phyloP scores from a whole-genome alignment of 176 grass and related monocot species.

The Aegilops umbellulata region DNA sequence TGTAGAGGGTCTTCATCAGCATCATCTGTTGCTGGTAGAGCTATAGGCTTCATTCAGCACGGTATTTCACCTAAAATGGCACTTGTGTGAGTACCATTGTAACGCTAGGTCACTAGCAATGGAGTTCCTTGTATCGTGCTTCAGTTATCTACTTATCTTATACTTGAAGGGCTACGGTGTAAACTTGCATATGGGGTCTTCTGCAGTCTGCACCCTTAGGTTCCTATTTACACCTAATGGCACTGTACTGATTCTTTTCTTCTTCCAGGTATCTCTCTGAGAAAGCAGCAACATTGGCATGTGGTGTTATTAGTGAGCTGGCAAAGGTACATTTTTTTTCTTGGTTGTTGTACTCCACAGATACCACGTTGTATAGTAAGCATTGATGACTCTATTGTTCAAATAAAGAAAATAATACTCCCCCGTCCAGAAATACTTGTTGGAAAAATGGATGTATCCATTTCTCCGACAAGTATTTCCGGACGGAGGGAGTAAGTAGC shows the following conservation, averaged over 20 bases:
- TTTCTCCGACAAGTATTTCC: too few species aligned
- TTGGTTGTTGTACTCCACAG: constrained; percentile 4
- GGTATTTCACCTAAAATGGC: neutral
- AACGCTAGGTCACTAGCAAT: neutral
- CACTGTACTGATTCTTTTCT: constrained; percentile 27
- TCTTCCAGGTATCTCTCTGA: constrained; percentile 80
- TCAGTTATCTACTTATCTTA: neutral
- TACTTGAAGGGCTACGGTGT: neutral
- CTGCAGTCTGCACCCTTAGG: neutral
- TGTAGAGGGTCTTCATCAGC: neutral
- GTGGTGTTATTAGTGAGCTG: constrained; percentile 68
- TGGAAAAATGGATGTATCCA: too few species aligned
- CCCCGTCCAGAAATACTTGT: too few species aligned
- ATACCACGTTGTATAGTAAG: neutral
- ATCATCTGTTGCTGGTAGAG: neutral
- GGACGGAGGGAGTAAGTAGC: neutral
- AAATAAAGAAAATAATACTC: neutral
- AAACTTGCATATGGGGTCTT: neutral
- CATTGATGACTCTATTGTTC: neutral
- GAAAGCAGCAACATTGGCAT: constrained; percentile 72
- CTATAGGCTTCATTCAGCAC: neutral
- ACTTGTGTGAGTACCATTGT: neutral
- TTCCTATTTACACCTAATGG: neutral
- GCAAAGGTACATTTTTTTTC: constrained; percentile 43
- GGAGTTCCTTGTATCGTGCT: neutral